Evolutionary conservation across 2,329 filamentous ascomycete species (phyloP).

Genomic region (Sporothrix brunneoviolacea): DNA sequence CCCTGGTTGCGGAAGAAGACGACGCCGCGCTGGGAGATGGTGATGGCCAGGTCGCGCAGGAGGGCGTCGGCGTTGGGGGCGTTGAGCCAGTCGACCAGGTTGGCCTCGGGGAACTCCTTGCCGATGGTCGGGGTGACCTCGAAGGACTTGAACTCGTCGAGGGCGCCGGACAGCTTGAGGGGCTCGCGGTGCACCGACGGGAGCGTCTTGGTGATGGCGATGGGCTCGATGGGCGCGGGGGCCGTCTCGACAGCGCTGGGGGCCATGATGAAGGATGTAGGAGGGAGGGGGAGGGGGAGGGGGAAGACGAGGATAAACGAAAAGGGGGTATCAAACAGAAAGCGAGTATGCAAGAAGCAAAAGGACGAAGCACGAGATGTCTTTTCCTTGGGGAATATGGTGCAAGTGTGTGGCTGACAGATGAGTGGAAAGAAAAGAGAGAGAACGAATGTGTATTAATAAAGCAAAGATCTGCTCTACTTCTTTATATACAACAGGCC

Average conservation of each 20-base stretch:
- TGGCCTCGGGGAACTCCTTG: constrained; percentile 51
- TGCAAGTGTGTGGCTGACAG: too few species aligned
- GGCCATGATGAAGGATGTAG: constrained; percentile 19
- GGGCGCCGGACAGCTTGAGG: constrained; percentile 41
- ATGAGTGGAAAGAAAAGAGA: neutral
- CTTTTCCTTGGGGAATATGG: too few species aligned
- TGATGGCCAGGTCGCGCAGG: constrained; percentile 57
- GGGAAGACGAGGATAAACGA: neutral
- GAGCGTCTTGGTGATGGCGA: constrained; percentile 10
- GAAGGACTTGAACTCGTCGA: constrained; percentile 47
- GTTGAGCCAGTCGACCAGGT: constrained; percentile 54
- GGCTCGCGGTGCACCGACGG: constrained; percentile 26
- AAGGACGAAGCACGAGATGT: too few species aligned
- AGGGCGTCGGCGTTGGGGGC: constrained; percentile 57
- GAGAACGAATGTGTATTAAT: too few species aligned
- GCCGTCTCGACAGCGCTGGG: constrained; percentile 20
- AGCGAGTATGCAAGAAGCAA: too few species aligned
- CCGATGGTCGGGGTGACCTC: constrained; percentile 58
- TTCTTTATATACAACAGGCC: too few species aligned
- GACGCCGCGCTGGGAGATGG: constrained; percentile 56
- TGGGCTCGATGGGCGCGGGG: neutral
- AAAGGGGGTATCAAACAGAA: too few species aligned
- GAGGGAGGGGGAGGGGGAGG: neutral
- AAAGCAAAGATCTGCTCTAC: too few species aligned
- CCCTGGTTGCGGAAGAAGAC: constrained; percentile 59